Conservation (phyloP, 495 filamentous ascomycete genomes). For the Penicillium ucsense region DNA sequence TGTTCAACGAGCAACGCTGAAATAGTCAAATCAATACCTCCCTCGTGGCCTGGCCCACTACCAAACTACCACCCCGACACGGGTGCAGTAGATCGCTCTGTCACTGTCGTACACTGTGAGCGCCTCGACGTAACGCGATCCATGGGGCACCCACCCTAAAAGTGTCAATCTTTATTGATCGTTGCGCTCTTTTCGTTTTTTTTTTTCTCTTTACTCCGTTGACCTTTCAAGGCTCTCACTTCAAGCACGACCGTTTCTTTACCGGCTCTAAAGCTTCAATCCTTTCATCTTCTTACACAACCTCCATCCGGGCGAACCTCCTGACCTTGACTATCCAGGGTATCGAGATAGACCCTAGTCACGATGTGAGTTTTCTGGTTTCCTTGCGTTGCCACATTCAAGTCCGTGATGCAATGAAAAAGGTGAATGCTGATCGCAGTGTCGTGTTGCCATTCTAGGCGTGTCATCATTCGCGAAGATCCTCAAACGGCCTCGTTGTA, state of each 20-base stretch:
- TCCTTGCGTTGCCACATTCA: too few relatives aligned
- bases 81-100: constrained; percentile 5
- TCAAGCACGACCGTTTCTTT: neutral
- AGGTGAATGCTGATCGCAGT: constrained; percentile 10
- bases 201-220: neutral
- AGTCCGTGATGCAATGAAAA: too few relatives aligned
- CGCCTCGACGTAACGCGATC: constrained; percentile 12
- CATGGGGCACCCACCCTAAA: neutral
- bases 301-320: too few relatives aligned
- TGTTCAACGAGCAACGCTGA: too few relatives aligned
- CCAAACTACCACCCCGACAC: constrained; percentile 1
- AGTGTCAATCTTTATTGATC: neutral
- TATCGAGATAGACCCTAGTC: too few relatives aligned
- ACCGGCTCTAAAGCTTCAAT: too few relatives aligned
- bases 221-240: neutral
- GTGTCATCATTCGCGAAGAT: constrained; percentile 74
- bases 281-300: too few relatives aligned
- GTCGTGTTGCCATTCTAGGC: constrained; percentile 40
- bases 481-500: constrained; percentile 56
- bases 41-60: too few relatives aligned
- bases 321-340: too few relatives aligned
- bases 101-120: constrained; percentile 15
- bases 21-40: too few relatives aligned
- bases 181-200: neutral
- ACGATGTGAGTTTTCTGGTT: too few relatives aligned